Conservation (phyloP, 805 yeast genomes). For the Ogataea thermomethanolica region DNA sequence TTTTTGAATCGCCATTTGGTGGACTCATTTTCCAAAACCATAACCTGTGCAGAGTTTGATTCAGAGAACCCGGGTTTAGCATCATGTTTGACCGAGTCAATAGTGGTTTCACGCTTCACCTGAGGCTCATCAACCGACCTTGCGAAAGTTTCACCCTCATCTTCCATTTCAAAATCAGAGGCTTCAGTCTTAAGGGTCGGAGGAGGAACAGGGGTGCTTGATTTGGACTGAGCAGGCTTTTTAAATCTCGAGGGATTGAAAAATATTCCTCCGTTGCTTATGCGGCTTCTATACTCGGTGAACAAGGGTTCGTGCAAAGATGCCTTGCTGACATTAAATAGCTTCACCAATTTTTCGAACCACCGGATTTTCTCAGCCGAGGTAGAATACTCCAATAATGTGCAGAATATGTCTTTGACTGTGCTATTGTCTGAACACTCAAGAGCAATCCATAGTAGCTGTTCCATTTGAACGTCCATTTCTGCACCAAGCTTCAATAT, state of each 20-base stretch:
- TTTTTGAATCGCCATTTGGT: slow-evolving; percentile 55
- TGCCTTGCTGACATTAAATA: slow-evolving; percentile 26
- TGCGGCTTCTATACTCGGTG: slow-evolving; percentile 25
- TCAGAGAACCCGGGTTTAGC: slow-evolving; percentile 6
- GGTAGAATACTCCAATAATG: slow-evolving; percentile 22
- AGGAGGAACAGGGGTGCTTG: slow-evolving; percentile 7
- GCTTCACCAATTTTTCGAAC: slow-evolving; percentile 28
- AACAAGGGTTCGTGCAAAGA: slow-evolving; percentile 24
- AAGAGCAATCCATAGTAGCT: slow-evolving; percentile 32
- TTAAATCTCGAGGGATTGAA: slow-evolving; percentile 17
- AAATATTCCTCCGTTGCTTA: slow-evolving; percentile 32
- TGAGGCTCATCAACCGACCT: slow-evolving; percentile 18
- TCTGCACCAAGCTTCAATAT: slow-evolving; percentile 24
- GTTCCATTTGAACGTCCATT: slow-evolving; percentile 20
- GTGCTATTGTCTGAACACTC: slow-evolving; percentile 26
- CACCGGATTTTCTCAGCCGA: slow-evolving; percentile 21
- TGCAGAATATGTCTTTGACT: slow-evolving; percentile 20
- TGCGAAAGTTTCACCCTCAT: slow-evolving; percentile 23
- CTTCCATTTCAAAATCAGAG: slow-evolving; percentile 18
- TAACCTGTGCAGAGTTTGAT: slow-evolving; percentile 17
- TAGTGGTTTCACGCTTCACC: slow-evolving; percentile 14
- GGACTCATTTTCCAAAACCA: slow-evolving; percentile 47
- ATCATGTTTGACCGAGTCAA: background rate
- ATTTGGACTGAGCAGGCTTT: background rate
- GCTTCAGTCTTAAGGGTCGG: slow-evolving; percentile 9